Percentiles rank a stretch among this genome's conserved stretches.
Evolutionary conservation across 352 stramenopile genomes (phyloP).

Genomic region (Phytophthora parvispora): DNA sequence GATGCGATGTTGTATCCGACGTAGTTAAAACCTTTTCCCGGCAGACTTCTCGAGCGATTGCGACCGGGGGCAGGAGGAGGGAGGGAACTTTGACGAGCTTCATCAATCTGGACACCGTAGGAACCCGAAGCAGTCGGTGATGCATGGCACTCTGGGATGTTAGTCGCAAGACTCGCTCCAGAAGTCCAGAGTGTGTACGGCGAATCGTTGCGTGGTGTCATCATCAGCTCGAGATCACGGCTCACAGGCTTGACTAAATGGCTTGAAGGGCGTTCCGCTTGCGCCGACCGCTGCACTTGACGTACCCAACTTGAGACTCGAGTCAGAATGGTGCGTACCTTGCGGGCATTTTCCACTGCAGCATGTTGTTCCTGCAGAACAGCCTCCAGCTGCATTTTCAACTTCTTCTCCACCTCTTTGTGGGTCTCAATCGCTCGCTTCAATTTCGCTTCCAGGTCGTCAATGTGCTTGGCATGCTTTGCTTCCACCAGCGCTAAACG

Average conservation of each 20-base stretch:
- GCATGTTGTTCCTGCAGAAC: slow-evolving; percentile 27
- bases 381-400: slow-evolving; percentile 17
- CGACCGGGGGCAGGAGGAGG: slow-evolving; percentile 28
- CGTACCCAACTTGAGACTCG: slow-evolving; percentile 32
- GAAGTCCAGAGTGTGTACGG: slow-evolving; percentile 23
- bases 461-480: slow-evolving; percentile 18
- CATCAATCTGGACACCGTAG: slow-evolving; percentile 2
- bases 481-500: slow-evolving; percentile 17
- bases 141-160: slow-evolving; percentile 7
- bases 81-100: not conserved
- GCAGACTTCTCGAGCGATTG: slow-evolving; percentile 19
- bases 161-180: slow-evolving; percentile 14
- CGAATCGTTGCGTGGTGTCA: slow-evolving; percentile 15
- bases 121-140: slow-evolving; percentile 12
- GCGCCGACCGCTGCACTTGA: slow-evolving; percentile 30
- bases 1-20: slow-evolving; percentile 13
- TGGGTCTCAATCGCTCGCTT: slow-evolving; percentile 19
- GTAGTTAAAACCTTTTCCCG: slow-evolving; percentile 24
- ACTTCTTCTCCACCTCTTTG: slow-evolving; percentile 22
- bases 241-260: not conserved
- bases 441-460: slow-evolving; percentile 23
- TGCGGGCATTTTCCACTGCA: slow-evolving; percentile 36
- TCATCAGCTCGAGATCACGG: slow-evolving; percentile 16
- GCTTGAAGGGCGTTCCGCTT: not conserved
- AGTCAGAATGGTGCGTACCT: slow-evolving; percentile 25